phyloP scores from a whole-genome alignment of 1,139 yeast genomes.

The Hyphopichia buzzinii region DNA sequence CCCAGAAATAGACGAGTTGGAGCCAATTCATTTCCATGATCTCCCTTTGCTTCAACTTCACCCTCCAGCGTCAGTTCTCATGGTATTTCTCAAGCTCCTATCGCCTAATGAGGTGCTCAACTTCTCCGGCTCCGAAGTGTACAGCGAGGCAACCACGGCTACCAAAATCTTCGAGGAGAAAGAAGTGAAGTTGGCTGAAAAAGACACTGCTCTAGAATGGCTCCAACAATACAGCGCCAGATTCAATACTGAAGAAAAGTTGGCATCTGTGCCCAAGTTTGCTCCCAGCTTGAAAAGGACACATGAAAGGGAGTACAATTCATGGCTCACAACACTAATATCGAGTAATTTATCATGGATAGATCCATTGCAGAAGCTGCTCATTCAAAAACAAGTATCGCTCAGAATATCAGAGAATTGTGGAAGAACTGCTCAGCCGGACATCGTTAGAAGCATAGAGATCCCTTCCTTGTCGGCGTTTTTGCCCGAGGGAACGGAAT shows the following conservation, averaged over 20 bases:
- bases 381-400: constrained; percentile 56
- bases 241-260: constrained; percentile 20
- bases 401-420: constrained; percentile 74
- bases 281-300: constrained; percentile 21
- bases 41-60: constrained; percentile 51
- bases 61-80: constrained; percentile 52
- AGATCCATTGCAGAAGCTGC: constrained; percentile 32
- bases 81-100: constrained; percentile 47
- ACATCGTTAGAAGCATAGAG: constrained; percentile 50
- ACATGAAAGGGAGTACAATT: constrained; percentile 30
- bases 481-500: constrained; percentile 9
- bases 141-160: constrained; percentile 10
- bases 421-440: constrained; percentile 85
- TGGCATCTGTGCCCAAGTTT: constrained; percentile 27
- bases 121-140: constrained; percentile 31
- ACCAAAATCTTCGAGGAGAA: constrained; percentile 12
- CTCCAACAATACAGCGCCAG: constrained; percentile 32
- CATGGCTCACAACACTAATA: constrained; percentile 67
- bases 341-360: constrained; percentile 58
- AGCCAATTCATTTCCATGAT: constrained; percentile 60
- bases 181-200: constrained; percentile 17
- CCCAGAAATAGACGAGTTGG: constrained; percentile 13
- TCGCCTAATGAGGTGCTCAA: constrained; percentile 54
- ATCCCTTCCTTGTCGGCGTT: constrained; percentile 29
- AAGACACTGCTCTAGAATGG: constrained; percentile 40